Evolutionary conservation across 306 rosid genomes (phyloP).

Genomic region (Corylus heterophylla): DNA sequence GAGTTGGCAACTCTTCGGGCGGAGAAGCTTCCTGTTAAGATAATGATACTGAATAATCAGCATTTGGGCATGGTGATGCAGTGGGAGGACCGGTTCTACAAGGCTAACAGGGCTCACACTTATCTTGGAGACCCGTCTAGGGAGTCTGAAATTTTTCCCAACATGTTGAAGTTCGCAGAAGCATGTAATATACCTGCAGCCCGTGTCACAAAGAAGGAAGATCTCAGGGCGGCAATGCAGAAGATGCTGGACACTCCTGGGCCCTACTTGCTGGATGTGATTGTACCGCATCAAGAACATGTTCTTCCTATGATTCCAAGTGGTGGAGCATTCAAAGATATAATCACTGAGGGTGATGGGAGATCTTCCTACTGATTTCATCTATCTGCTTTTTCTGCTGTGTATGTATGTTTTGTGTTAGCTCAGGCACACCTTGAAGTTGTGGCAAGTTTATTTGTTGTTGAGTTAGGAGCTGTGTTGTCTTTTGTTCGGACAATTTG

Average conservation of each 20-base stretch:
- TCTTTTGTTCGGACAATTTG: background rate
- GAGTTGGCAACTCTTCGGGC: conserved; percentile 73
- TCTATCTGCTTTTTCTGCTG: background rate
- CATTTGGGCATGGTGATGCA: conserved; percentile 96
- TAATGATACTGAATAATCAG: conserved; percentile 78
- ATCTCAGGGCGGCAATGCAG: conserved; percentile 67
- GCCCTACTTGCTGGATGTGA: conserved; percentile 83
- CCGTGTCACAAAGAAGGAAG: conserved; percentile 63
- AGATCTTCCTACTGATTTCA: conserved; percentile 49
- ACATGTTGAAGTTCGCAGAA: conserved; percentile 82
- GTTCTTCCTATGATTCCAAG: conserved; percentile 96
- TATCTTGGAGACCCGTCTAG: conserved; percentile 74
- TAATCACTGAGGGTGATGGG: conserved; percentile 89
- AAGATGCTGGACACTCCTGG: conserved; percentile 87
- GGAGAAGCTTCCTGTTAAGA: conserved; percentile 82
- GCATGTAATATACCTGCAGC: conserved; percentile 79
- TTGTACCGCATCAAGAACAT: conserved; percentile 94
- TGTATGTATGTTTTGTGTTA: conserved; percentile 28
- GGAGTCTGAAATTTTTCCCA: conserved; percentile 68
- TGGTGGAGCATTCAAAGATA: conserved; percentile 83
- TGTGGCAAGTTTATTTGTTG: conserved; percentile 12
- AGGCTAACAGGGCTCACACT: conserved; percentile 77
- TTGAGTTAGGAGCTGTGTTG: background rate
- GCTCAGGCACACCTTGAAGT: background rate
- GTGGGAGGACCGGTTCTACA: conserved; percentile 94